Evolutionary conservation across 495 filamentous ascomycete species (phyloP), one percentile per base, ranked within the genome.

Genomic region (Parathielavia appendiculata): DNA sequence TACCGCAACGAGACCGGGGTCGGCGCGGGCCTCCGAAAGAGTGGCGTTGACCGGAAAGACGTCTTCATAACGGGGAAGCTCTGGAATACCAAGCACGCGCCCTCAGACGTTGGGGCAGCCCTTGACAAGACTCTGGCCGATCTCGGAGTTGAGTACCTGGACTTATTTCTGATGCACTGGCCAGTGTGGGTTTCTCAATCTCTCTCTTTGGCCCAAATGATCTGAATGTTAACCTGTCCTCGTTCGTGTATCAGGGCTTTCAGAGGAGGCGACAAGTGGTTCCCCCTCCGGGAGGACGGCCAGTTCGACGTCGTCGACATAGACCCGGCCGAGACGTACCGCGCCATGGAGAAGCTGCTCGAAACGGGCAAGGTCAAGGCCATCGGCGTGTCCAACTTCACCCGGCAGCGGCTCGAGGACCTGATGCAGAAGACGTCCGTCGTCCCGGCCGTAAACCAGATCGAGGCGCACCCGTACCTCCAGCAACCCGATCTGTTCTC

Each of bases 351-450:
- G 62, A 75, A 77, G 43, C 69, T 82, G 2, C 66, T 68, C 7
- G 51, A 65, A 34, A 66, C 81, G 5, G 66, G 77, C 38, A 73
- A 74, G 32, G 83, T 83, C 73, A 58, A 84, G 76, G 5, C 64
- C 30, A 89, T 92, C 57, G 87, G 88, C 5, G 76, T 90, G 8
- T 86, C 80, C 40, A 91, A 89, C 69, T 89, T 87, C 69, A 79
- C 77, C 44, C 71, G 77, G 54, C 70, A 73, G 0, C 83, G 89
- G 46, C 67, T 88, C 59, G 79, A 87, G 59, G 67, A 74, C 13
- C 66, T 89, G 9, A 43, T 90, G 9, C 67, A 78, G 32, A 75
- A 82, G 34, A 72, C 76, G 20, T 72, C 66, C 6, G 75, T 87
- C 38, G 79, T 84, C 12, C 86, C 86, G 4, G 83, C 85, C 1